These are phyloP conservation scores for Neofusicoccum kwambonambiense DNA, from an alignment of 2,329 filamentous ascomycete genomes.

Conservation along the genomic window DNA sequence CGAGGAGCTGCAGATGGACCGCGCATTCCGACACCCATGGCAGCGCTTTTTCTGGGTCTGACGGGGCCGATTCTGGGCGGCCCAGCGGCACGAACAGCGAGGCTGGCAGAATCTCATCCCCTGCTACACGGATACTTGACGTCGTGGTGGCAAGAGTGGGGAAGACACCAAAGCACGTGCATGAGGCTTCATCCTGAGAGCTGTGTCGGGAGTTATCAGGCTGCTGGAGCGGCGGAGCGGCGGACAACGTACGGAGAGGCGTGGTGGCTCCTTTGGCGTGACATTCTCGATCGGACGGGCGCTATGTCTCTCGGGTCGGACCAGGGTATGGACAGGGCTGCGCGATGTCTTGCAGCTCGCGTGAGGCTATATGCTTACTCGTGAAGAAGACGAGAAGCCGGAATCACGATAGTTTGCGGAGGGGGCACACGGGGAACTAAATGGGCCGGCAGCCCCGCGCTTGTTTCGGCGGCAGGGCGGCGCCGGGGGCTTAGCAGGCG, in stretches of 20 bases:
- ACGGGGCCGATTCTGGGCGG: not conserved
- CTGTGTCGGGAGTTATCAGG: not conserved
- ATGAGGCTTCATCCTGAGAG: not conserved
- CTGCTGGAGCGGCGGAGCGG: not conserved
- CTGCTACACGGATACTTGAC: slow-evolving; percentile 2
- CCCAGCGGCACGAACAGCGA: slow-evolving; percentile 14
- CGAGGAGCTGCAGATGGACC: slow-evolving; percentile 16
- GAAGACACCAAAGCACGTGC: not conserved
- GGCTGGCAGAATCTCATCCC: slow-evolving; percentile 1
- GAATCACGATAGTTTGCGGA: not conserved
- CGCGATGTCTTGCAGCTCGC: not conserved
- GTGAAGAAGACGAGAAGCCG: not conserved
- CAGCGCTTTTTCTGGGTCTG: slow-evolving; percentile 2
- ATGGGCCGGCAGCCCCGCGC: slow-evolving; percentile 1
- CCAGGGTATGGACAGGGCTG: not conserved
- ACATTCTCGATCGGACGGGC: not conserved
- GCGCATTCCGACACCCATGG: slow-evolving; percentile 17
- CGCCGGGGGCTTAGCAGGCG: slow-evolving; percentile 8
- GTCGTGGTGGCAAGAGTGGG: not conserved
- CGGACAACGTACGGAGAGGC: not conserved
- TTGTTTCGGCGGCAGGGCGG: not conserved
- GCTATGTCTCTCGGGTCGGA: not conserved
- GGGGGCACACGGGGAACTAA: slow-evolving; percentile 5
- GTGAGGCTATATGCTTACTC: slow-evolving; percentile 1
- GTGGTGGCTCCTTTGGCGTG: not conserved